Base-by-base conservation (phyloP, 768 basidiomycete species). In the Phaffia australis region DNA sequence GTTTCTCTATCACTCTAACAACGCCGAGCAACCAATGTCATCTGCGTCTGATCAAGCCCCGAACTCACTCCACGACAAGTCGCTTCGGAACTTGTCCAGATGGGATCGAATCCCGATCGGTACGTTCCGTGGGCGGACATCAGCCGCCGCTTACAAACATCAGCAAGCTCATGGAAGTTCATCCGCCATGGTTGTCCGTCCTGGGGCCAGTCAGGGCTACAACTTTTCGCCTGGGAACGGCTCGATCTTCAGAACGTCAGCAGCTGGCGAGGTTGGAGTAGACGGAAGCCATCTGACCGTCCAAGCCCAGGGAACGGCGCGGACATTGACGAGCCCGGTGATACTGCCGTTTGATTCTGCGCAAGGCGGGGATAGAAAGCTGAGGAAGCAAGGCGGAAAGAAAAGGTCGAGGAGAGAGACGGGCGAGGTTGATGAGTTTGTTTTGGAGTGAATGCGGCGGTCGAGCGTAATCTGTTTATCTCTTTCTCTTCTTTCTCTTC, bases 41-140 rank as follows among this genome's bases (percentile, higher is more conserved):
- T 48, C 16, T 27, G 35, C 56, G 32, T 32, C 64, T 25, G 35
- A 42, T 48, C 59, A 25, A 49, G 48, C 59, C 59, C 46, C 46
- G 59, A 60, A 46, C 59, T 49, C 21, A 46, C 42, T 60, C 18
- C 46, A 46, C 46, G 59, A 60, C 19, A 46, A 60, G 35, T 60
- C 59, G 59, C 16, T n/a, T 48, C 47, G 50, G 15, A 50, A 57
- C 29, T 56, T 67, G 30, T 56, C 49, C 11, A 60, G 66, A 0
- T 67, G 66, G 66, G 66, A 67, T 49, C 59, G 66, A 18, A 60
- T 67, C 32, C 60, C 66, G n/a, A 67, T 67, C 56, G 66, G 66
- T 19, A 67, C 66, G n/a, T 67, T 67, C 66, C 66, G 66, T 29
- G 66, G 66, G 7, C 66, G 66, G 9, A 27, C 60, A 1, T 51